These are phyloP conservation scores for Lentinula boryana DNA, from an alignment of 768 basidiomycete genomes.

Conservation along the genomic window DNA sequence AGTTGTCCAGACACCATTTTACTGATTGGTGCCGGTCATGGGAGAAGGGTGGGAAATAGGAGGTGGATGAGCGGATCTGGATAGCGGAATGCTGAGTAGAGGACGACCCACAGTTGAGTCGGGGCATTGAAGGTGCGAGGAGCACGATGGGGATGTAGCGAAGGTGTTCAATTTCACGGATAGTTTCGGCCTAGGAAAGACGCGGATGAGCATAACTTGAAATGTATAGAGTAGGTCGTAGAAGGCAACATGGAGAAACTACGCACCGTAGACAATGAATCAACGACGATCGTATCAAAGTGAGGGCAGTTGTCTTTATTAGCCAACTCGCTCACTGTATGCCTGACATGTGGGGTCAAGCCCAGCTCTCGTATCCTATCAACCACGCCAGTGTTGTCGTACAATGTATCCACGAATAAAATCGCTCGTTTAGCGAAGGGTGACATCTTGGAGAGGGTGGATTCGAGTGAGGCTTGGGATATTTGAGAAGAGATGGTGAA, in stretches of 20 bases:
- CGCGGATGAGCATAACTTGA: not conserved
- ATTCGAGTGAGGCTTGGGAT: conserved; percentile 67
- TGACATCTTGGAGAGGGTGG: conserved; percentile 70
- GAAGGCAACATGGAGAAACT: conserved; percentile 10
- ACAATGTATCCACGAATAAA: conserved; percentile 84
- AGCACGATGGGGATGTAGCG: conserved; percentile 96
- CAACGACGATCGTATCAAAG: conserved; percentile 94
- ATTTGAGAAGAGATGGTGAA: conserved; percentile 92
- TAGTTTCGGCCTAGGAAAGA: conserved; percentile 65
- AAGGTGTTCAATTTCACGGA: conserved; percentile 90
- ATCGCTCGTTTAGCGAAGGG: conserved; percentile 87
- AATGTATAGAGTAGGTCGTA: not conserved
- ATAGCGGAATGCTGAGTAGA: conserved; percentile 3
- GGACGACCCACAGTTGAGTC: conserved; percentile 58
- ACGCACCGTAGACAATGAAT: conserved; percentile 79
- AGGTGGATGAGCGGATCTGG: conserved; percentile 2
- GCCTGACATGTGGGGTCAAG: conserved; percentile 69
- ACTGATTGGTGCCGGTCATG: conserved; percentile 36
- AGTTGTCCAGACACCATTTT: conserved; percentile 96
- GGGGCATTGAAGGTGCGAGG: conserved; percentile 71
- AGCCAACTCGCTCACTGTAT: conserved; percentile 73
- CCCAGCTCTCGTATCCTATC: conserved; percentile 74
- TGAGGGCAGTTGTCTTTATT: conserved; percentile 80
- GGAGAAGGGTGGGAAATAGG: conserved; percentile 5
- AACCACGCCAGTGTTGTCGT: conserved; percentile 70